These are phyloP conservation scores for Phialophora verrucosa DNA, from an alignment of 2,329 filamentous ascomycete genomes.

Conservation along the genomic window DNA sequence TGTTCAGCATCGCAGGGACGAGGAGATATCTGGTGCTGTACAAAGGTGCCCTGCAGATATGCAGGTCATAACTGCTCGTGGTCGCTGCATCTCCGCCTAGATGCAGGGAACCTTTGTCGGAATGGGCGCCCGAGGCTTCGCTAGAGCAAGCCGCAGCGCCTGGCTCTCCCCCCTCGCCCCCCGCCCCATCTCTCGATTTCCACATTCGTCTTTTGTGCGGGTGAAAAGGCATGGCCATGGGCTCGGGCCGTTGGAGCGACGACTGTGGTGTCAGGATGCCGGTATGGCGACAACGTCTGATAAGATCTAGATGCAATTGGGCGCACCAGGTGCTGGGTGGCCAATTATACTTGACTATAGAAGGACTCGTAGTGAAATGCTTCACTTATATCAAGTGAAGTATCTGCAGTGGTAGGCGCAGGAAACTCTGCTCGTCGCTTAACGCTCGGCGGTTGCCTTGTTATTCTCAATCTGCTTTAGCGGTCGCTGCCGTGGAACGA, in stretches of 20 bases:
- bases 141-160: neutral
- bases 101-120: conserved; percentile 4
- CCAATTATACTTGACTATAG: neutral
- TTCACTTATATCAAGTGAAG: neutral
- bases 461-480: neutral
- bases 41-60: conserved; percentile 7
- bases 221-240: neutral
- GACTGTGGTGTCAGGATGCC: neutral
- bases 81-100: neutral
- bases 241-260: neutral
- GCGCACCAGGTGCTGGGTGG: neutral
- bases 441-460: conserved; percentile 2
- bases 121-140: neutral
- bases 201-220: neutral
- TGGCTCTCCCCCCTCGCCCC: neutral
- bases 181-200: neutral
- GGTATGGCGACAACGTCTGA: neutral
- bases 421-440: conserved; percentile 1
- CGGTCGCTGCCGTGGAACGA: neutral
- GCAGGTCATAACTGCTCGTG: neutral
- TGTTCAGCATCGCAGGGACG: neutral
- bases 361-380: neutral
- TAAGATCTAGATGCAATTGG: neutral
- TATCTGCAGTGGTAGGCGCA: conserved; percentile 1
- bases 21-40: neutral